Evolutionary conservation across 768 basidiomycete species (phyloP), one percentile per base, ranked within the genome.

Genomic region (Lyophyllum shimeji): DNA sequence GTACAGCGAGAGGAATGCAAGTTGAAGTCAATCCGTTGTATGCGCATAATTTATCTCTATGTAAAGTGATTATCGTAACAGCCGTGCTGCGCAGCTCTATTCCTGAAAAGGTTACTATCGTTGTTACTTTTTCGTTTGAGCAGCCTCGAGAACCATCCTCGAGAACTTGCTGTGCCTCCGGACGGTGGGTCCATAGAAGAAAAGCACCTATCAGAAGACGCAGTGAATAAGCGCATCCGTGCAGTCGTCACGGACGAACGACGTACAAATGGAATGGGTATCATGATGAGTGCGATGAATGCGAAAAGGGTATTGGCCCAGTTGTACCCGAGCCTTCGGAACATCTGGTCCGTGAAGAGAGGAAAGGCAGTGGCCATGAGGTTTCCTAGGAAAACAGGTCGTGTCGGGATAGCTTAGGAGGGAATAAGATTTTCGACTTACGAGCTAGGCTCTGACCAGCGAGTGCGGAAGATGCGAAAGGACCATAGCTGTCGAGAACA

Each of bases 381-480:
- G 57, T 83, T 84, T 31, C 82, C 81, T 83, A 29, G 29, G 31
- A 17, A 31, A 17, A 7, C 37, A 27, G 11, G 27, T n/a, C 20
- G 23, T 20, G 39, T 43, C 18, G 34, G 18, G 29, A 39, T 33
- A 1, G 18, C 11, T 39, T 6, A 57, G 52, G 18, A 53, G 33
- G 43, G 33, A 29, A 13, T 23, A 23, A 51, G 47, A 24, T n/a
- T 40, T 2, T 40, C 24, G 15, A 45, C 81, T 51, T 62, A 79
- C 86, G 75, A 53, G 79, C 76, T 53, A 87, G 72, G 61, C 81
- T 84, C 66, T 88, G 86, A 1, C 82, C 87, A 1, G 87, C 87
- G 17, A 87, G 70, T 11, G 86, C 87, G 0, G 84, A 86, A 0
- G 85, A 87, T 6, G 87, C 86, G 64, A 82, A 88, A 4, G 78